A percentile compares a stretch with the other conserved stretches of the same genome.
These are phyloP conservation scores for Acanthamoeba royreba DNA, from an alignment of 208 protist genomes.

Conservation along the genomic window DNA sequence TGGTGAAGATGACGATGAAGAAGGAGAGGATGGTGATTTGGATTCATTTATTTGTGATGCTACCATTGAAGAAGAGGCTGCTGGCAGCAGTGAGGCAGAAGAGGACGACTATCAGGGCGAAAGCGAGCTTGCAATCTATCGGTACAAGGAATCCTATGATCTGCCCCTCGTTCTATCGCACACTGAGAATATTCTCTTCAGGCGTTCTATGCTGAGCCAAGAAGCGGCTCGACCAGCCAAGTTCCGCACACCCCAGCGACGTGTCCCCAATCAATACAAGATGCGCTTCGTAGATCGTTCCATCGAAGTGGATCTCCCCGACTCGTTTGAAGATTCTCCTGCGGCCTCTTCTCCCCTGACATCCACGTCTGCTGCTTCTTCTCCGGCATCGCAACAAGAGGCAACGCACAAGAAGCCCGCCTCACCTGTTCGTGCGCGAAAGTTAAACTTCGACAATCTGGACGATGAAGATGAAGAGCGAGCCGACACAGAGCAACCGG, in stretches of 20 bases:
- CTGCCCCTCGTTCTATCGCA: no score
- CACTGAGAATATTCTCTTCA: no score
- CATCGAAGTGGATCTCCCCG: not conserved
- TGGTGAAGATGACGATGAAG: not conserved
- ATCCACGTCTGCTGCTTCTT: not conserved
- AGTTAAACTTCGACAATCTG: not conserved
- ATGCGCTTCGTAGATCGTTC: not conserved
- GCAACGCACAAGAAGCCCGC: no score
- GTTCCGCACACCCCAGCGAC: not conserved
- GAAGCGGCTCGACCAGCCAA: not conserved
- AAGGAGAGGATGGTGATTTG: not conserved
- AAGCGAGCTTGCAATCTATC: not conserved
- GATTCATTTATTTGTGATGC: not conserved
- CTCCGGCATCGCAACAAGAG: not conserved
- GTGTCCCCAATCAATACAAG: not conserved
- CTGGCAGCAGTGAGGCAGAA: not conserved
- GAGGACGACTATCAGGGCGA: not conserved
- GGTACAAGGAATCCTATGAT: no score
- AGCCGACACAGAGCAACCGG: not conserved
- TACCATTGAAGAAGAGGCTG: not conserved
- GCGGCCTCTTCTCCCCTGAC: not conserved
- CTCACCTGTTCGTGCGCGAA: no score
- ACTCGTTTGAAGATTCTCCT: not conserved
- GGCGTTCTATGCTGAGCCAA: conserved; percentile 20
- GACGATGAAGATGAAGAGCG: not conserved